phyloP scores from a whole-genome alignment of 805 yeast species.

The Metschnikowia anglica region DNA sequence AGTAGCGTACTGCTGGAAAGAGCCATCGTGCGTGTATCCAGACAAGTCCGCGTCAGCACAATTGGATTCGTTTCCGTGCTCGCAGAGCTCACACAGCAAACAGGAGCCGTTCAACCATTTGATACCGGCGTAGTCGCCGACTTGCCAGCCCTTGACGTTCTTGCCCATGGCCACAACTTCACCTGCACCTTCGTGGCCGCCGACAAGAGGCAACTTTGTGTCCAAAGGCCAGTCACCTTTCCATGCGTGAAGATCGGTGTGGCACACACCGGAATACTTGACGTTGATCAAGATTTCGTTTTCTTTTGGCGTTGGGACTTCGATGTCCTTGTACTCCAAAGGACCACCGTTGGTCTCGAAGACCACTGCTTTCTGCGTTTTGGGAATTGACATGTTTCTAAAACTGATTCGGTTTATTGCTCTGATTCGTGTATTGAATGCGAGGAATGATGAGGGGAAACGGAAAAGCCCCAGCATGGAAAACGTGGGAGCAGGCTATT shows the following conservation, averaged over 20 bases:
- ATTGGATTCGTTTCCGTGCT: conserved; percentile 44
- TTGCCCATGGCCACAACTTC: conserved; percentile 44
- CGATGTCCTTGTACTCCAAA: conserved; percentile 37
- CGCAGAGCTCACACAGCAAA: conserved; percentile 43
- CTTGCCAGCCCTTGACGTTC: conserved; percentile 43
- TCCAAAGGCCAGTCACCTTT: conserved; percentile 48
- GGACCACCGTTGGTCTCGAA: conserved; percentile 45
- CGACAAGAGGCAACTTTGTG: conserved; percentile 47
- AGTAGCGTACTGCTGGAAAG: conserved; percentile 66
- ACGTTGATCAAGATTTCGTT: conserved; percentile 44
- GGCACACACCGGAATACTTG: conserved; percentile 48
- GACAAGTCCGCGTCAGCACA: conserved; percentile 68
- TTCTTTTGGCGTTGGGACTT: conserved; percentile 43
- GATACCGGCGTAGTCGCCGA: conserved; percentile 46
- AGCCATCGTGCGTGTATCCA: conserved; percentile 74
- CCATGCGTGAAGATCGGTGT: conserved; percentile 49
- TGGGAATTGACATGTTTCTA: conserved; percentile 30
- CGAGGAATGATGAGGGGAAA: conserved; percentile 3
- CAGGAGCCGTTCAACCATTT: conserved; percentile 50
- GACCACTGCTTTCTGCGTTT: conserved; percentile 44
- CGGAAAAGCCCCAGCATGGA: background rate
- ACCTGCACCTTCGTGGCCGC: conserved; percentile 52
- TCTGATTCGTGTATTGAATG: conserved; percentile 7
- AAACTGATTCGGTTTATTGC: conserved; percentile 1
- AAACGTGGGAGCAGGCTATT: background rate